Conservation (phyloP, 441 rosid species). For the Gossypium trilobum region DNA sequence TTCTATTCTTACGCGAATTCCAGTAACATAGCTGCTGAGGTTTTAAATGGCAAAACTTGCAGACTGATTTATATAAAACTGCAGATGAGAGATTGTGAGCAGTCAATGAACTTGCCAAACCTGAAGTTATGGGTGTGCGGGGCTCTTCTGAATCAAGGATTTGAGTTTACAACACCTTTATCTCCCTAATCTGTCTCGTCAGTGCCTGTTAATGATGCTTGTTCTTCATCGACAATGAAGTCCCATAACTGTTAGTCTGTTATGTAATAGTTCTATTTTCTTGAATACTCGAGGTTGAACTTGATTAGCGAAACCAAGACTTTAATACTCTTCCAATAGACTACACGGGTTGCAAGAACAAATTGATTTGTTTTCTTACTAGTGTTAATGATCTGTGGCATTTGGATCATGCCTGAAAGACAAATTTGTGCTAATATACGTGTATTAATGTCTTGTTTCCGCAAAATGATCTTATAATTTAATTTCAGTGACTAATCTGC, state of each 20-base stretch:
- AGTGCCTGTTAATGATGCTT: background rate
- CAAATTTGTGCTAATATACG: background rate
- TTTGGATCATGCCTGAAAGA: background rate
- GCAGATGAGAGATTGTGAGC: constrained; percentile 52
- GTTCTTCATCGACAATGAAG: background rate
- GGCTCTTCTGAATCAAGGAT: constrained; percentile 75
- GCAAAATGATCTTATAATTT: background rate
- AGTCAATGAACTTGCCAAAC: constrained; percentile 46
- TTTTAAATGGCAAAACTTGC: background rate
- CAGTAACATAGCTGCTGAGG: background rate
- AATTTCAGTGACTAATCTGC: background rate
- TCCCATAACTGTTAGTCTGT: background rate
- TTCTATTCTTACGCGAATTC: background rate
- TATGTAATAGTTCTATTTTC: background rate
- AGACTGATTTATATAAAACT: background rate
- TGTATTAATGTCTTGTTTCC: background rate
- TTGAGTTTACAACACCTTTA: constrained; percentile 33
- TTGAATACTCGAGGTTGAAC: background rate
- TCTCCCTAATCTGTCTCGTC: constrained; percentile 1
- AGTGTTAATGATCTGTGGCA: background rate
- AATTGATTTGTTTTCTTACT: background rate
- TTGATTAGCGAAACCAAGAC: too few species aligned
- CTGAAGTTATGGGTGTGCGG: constrained; percentile 66
- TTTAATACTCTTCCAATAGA: background rate
- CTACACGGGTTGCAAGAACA: background rate